phyloP scores from a whole-genome alignment of 805 yeast genomes.

The Pichia exigua region DNA sequence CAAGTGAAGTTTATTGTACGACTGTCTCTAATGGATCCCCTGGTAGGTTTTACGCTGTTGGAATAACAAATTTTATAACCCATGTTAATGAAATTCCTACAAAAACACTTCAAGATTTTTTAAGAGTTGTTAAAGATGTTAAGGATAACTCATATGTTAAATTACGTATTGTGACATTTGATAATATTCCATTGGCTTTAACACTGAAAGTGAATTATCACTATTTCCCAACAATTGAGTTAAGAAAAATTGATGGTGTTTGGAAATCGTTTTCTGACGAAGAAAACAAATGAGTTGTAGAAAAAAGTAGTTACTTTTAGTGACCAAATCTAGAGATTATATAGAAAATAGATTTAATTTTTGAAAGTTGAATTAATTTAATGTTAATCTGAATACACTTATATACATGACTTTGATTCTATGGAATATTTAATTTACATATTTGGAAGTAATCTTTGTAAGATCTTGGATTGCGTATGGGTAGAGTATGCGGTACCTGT shows the following conservation, averaged over 20 bases:
- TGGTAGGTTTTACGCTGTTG: conserved; percentile 71
- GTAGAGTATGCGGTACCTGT: conserved; percentile 51
- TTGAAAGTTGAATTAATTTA: too few relatives aligned
- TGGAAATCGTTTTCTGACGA: conserved; percentile 50
- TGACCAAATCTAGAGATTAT: background rate
- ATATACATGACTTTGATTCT: background rate
- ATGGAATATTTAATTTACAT: conserved; percentile 13
- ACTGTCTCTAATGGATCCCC: conserved; percentile 76
- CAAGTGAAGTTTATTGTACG: conserved; percentile 79
- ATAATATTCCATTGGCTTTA: conserved; percentile 78
- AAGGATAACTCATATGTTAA: conserved; percentile 79
- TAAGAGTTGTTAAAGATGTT: conserved; percentile 56
- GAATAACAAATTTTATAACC: conserved; percentile 77
- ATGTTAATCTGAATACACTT: background rate
- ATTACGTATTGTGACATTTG: conserved; percentile 74
- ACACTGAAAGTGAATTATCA: conserved; percentile 83
- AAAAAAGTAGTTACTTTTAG: background rate
- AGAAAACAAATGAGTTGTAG: conserved; percentile 21
- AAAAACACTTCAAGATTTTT: conserved; percentile 59
- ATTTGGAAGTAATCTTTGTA: conserved; percentile 48
- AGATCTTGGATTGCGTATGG: conserved; percentile 48
- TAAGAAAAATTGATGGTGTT: conserved; percentile 40
- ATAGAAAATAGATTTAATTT: background rate
- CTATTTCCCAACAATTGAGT: conserved; percentile 70
- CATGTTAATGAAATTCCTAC: conserved; percentile 78